Evolutionary conservation across 2,329 filamentous ascomycete species (phyloP).

Genomic region (Paraconiothyrium brasiliense): DNA sequence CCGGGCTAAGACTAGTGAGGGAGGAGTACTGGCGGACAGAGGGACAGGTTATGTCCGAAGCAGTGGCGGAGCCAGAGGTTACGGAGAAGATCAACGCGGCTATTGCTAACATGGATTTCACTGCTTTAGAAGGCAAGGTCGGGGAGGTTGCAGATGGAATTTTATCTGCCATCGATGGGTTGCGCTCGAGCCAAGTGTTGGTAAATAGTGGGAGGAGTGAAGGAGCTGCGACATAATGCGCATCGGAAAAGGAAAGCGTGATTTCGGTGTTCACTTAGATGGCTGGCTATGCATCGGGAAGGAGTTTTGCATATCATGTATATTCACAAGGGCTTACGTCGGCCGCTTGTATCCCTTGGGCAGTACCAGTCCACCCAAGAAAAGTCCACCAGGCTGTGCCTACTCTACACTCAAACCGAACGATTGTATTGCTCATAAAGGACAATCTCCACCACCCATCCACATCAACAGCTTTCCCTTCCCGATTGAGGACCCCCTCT

Average conservation of each 20-base stretch:
- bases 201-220: background rate
- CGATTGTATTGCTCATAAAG: too few relatives aligned
- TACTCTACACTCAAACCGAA: too few relatives aligned
- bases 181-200: slow-evolving; percentile 24
- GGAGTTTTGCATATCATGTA: background rate
- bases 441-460: too few relatives aligned
- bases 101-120: slow-evolving; percentile 71
- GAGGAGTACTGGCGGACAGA: slow-evolving; percentile 85
- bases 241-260: background rate
- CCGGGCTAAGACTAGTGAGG: slow-evolving; percentile 70
- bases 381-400: too few relatives aligned
- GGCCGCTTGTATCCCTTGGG: too few relatives aligned
- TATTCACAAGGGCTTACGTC: too few relatives aligned
- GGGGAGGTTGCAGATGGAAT: slow-evolving; percentile 57
- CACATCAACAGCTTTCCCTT: too few relatives aligned
- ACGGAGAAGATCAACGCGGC: slow-evolving; percentile 75
- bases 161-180: slow-evolving; percentile 41
- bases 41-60: slow-evolving; percentile 73
- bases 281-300: background rate
- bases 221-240: background rate
- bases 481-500: too few relatives aligned
- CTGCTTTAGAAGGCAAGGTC: slow-evolving; percentile 69
- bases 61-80: slow-evolving; percentile 82
- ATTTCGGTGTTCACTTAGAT: slow-evolving; percentile 2
- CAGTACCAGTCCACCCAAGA: too few relatives aligned